Percentiles rank a stretch among this genome's conserved stretches.
phyloP scores from a whole-genome alignment of 192 early-diverging fungal genomes.

The Allomyces arbusculus region DNA sequence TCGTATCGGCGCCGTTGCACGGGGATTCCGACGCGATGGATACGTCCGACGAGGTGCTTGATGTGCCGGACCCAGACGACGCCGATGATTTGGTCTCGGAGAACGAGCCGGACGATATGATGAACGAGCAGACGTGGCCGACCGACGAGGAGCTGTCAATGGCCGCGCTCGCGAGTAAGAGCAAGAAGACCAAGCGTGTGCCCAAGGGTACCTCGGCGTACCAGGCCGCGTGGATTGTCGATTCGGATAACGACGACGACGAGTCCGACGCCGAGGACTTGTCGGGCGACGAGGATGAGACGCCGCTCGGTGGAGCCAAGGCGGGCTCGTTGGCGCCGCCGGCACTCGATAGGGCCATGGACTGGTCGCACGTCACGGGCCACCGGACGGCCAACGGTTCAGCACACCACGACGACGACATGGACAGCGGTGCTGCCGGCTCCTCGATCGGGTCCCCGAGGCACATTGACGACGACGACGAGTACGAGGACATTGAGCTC shows the following conservation, averaged over 20 bases:
- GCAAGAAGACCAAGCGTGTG: conserved; percentile 43
- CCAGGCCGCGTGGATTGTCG: conserved; percentile 95
- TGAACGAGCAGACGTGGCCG: conserved; percentile 97
- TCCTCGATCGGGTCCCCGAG: background rate
- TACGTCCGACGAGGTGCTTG: conserved; percentile 29
- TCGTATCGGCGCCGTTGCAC: conserved; percentile 6
- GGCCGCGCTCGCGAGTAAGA: conserved; percentile 31
- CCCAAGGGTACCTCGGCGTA: conserved; percentile 92
- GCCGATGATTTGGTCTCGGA: conserved; percentile 68
- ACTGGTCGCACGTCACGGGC: background rate
- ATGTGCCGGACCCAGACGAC: conserved; percentile 39
- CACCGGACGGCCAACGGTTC: background rate
- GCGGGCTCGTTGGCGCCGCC: too few species aligned
- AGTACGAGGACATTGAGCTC: conserved; percentile 26
- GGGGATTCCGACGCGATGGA: conserved; percentile 15
- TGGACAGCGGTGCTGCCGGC: too few species aligned
- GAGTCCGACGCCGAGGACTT: conserved; percentile 12
- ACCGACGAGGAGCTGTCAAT: conserved; percentile 81
- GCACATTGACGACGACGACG: background rate
- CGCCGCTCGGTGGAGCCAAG: background rate
- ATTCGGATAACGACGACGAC: conserved; percentile 49
- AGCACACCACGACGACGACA: background rate
- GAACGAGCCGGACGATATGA: conserved; percentile 71
- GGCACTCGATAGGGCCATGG: background rate
- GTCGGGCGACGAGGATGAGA: background rate